Evolutionary conservation across 805 yeast genomes (phyloP), one percentile per base, ranked within the genome.

Genomic region (Pichia kluyveri): DNA sequence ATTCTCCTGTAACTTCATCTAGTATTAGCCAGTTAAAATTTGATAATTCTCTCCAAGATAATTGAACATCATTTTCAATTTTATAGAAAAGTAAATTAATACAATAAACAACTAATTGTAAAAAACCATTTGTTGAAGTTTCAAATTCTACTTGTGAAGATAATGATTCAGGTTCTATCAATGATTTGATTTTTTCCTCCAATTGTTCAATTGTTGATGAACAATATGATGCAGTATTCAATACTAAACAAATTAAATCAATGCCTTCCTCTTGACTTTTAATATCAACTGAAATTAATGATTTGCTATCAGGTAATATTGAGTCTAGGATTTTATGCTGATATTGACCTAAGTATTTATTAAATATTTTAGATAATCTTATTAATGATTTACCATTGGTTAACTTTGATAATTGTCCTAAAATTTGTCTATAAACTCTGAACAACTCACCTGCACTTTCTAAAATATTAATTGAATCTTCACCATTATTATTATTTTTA

Each of bases 221-320:
- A 50, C 96, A 82, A 62, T 90, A 93, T 60, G 91, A 96, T 1
- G 96, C 88, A 0, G 99, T 91, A 56, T 88, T 87, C 36, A 91
- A 67, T 10, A 89, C 75, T 60, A 87, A 68, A 30, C 93, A 82
- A 1, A 86, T 71, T 50, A 83, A 77, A 41, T 73, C 74, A 18
- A 86, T 67, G 1, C 86, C 81, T 54, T 85, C 91, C 12, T 74
- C 67, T 28, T 79, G 74, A 30, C 67, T 58, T 38, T 56, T 48
- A 1, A 63, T 62, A 23, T 69, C 66, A 9, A 58, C 61, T 2
- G 69, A 64, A 1, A 60, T 53, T 18, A 61, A 46, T 34, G 56
- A 48, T 38, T 57, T 60, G 12, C 52, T 46, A 46, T 62, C 68
- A 1, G 86, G 79, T 31, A 82, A 51, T 43, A 76, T 61, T 17